A percentile compares a stretch with the other conserved stretches of the same genome.
Conservation (phyloP, 768 basidiomycete genomes). For the Sporobolomyces pararoseus region DNA sequence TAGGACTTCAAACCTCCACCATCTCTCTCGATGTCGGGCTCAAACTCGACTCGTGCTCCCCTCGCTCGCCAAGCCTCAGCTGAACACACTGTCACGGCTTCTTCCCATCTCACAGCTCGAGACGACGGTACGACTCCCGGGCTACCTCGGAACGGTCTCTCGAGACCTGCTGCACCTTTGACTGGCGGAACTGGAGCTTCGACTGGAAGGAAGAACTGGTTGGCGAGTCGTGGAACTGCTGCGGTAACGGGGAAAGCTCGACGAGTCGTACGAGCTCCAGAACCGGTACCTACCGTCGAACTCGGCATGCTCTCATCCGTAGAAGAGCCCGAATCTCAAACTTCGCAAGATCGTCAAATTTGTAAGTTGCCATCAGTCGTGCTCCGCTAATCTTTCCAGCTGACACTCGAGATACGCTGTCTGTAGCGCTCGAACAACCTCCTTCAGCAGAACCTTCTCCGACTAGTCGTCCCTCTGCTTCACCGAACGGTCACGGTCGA, state of each 20-base stretch:
- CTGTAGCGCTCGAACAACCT: constrained; percentile 8
- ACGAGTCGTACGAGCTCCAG: neutral
- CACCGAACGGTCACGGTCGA: constrained; percentile 26
- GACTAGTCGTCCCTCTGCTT: constrained; percentile 3
- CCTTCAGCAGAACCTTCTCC: neutral
- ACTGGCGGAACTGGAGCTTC: constrained; percentile 6
- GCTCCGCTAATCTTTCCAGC: neutral
- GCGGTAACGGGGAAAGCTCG: constrained; percentile 8
- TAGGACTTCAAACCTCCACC: neutral
- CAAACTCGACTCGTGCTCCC: neutral
- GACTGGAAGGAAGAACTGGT: constrained; percentile 10
- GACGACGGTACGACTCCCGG: constrained; percentile 22
- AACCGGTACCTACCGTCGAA: neutral
- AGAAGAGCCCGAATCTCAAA: neutral
- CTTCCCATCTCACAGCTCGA: neutral
- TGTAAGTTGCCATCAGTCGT: neutral
- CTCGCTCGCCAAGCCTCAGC: neutral
- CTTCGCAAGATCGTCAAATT: neutral
- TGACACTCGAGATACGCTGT: neutral
- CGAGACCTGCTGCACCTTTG: neutral
- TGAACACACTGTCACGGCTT: neutral
- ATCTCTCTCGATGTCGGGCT: neutral
- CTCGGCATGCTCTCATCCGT: neutral
- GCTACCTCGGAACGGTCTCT: constrained; percentile 19
- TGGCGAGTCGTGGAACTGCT: constrained; percentile 9